These are phyloP conservation scores for Candida sp. DNA, from an alignment of 1,139 yeast species.

Conservation along the genomic window DNA sequence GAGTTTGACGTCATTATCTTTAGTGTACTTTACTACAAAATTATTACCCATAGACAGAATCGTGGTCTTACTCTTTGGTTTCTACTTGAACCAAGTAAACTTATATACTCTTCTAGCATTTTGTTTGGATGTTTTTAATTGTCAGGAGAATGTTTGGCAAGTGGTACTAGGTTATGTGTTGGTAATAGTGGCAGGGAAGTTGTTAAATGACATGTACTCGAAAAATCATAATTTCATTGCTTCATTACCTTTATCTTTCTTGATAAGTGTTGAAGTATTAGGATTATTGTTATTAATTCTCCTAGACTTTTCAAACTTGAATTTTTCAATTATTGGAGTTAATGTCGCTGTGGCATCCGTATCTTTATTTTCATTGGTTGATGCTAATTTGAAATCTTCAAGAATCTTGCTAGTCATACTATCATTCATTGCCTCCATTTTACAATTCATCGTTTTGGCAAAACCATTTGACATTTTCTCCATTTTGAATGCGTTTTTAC, in stretches of 20 bases:
- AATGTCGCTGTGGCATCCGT: slow-evolving; percentile 20
- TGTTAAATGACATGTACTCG: slow-evolving; percentile 6
- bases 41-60: slow-evolving; percentile 19
- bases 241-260: slow-evolving; percentile 2
- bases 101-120: slow-evolving; percentile 23
- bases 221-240: not conserved
- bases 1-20: not conserved
- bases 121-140: slow-evolving; percentile 16
- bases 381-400: slow-evolving; percentile 16
- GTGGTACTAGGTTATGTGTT: slow-evolving; percentile 16
- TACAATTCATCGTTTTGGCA: slow-evolving; percentile 20
- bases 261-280: slow-evolving; percentile 7
- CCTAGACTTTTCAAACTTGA: slow-evolving; percentile 7
- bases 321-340: slow-evolving; percentile 20
- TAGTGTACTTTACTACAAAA: slow-evolving; percentile 13
- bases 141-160: slow-evolving; percentile 1
- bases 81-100: slow-evolving; percentile 24
- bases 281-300: slow-evolving; percentile 4
- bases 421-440: slow-evolving; percentile 15
- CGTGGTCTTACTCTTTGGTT: slow-evolving; percentile 21
- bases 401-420: slow-evolving; percentile 15
- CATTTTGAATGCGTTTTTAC: slow-evolving; percentile 4
- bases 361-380: slow-evolving; percentile 23
- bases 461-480: slow-evolving; percentile 1
- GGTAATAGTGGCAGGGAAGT: slow-evolving; percentile 13